Base-by-base conservation (phyloP, 352 stramenopile genomes). In the Lagenidium sp. region DNA sequence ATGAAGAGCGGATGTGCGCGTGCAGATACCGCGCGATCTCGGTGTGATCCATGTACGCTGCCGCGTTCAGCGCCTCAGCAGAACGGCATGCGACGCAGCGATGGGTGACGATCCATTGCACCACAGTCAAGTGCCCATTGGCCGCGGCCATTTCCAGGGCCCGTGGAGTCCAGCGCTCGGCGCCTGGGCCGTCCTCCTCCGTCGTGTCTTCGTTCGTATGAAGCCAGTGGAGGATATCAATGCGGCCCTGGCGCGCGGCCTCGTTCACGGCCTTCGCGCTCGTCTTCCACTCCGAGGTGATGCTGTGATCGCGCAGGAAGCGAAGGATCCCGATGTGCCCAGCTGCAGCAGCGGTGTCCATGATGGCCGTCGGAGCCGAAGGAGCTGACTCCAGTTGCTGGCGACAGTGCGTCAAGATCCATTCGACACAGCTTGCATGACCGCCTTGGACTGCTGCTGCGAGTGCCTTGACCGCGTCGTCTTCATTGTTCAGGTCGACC, bases 21-120 rank as follows among this genome's bases (percentile, higher is more conserved):
- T 76, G 68, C 4, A 85, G 55, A 22, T 76, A 78, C 43, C 68
- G 67, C 16, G 47, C 65, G 31, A 85, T 50, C 31, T 75, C 67
- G 19, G 83, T 16, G 47, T 85, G 69, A 46, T 85, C 73, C 73
- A 85, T 85, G 54, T 85, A 85, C 44, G 57, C 61, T 1, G 73
- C 73, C 6, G 70, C 69, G 41, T 82, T 85, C 41, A 85, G 68
- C 10, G 67, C 69, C 22, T 85, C 73, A 29, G 66, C 55, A 24
- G 56, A 65, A 43, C 53, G 47, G 56, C 65, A 81, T 26, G 67
- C 61, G 39, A 63, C 49, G 44, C 53, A 52, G 43, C 71, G 67
- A 47, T 84, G 45, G 44, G 70, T 52, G 0, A 69, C 67, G 28
- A 90, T 60, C 64, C 69, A 90, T 42, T 84, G 55, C 19, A 85